phyloP scores from a whole-genome alignment of 495 filamentous ascomycete genomes.

The Venustampulla echinocandica region DNA sequence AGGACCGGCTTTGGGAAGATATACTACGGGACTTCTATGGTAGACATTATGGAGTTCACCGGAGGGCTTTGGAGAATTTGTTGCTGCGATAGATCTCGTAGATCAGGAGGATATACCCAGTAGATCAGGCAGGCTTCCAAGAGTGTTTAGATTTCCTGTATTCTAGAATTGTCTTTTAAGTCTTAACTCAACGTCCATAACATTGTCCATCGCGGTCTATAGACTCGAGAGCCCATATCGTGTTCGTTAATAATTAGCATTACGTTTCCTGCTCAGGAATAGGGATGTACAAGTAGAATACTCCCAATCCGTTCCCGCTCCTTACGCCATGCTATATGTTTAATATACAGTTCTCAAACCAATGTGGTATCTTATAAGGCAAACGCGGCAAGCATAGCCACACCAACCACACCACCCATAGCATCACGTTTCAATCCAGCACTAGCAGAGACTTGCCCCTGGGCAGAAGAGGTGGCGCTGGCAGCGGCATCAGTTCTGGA shows the following conservation, averaged over 20 bases:
- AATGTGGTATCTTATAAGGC: slow-evolving; percentile 24
- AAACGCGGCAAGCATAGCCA: slow-evolving; percentile 25
- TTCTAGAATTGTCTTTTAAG: too few species aligned
- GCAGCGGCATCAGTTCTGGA: background rate
- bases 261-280: too few species aligned
- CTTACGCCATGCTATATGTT: background rate
- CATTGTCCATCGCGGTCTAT: too few species aligned
- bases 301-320: background rate
- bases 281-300: background rate
- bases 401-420: slow-evolving; percentile 20
- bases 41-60: too few species aligned
- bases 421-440: slow-evolving; percentile 17
- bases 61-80: background rate
- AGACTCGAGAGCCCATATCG: too few species aligned
- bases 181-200: too few species aligned
- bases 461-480: background rate
- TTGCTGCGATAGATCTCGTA: background rate
- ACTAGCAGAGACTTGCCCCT: slow-evolving; percentile 6
- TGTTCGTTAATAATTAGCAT: too few species aligned
- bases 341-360: background rate
- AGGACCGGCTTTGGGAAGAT: slow-evolving; percentile 37
- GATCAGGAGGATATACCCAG: too few species aligned
- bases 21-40: slow-evolving; percentile 27
- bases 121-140: too few species aligned
- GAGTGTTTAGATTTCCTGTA: too few species aligned